These are phyloP conservation scores for Calamus simplicifolius DNA, from an alignment of 176 grass and related monocot genomes.

Conservation along the genomic window DNA sequence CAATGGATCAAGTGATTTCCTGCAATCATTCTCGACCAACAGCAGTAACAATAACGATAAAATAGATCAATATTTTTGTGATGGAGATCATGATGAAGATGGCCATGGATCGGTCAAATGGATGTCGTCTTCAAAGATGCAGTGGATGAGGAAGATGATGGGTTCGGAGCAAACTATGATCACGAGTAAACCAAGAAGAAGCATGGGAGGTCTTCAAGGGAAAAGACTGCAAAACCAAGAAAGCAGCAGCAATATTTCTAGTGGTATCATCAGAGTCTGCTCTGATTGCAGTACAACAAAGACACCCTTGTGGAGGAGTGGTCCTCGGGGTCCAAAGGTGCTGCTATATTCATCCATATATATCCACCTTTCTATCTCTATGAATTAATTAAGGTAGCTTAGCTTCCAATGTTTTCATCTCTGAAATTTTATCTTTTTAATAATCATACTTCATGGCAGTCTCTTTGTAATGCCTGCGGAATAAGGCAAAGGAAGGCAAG, in stretches of 20 bases:
- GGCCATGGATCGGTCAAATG: neutral
- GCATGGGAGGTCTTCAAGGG: neutral
- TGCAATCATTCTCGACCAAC: too few relatives aligned
- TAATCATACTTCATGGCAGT: conserved; percentile 3
- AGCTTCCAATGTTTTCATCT: too few relatives aligned
- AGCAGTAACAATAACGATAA: too few relatives aligned
- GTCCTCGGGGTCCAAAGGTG: conserved; percentile 30
- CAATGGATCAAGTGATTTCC: too few relatives aligned
- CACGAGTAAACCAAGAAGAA: neutral
- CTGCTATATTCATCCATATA: neutral
- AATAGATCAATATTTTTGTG: too few relatives aligned
- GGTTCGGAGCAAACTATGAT: neutral
- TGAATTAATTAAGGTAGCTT: too few relatives aligned
- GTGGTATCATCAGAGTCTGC: conserved; percentile 20
- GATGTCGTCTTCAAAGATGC: conserved; percentile 1
- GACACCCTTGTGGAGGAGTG: conserved; percentile 33
- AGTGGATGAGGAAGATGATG: neutral
- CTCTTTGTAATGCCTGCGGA: conserved; percentile 36
- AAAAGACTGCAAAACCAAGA: neutral
- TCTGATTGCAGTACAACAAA: conserved; percentile 30
- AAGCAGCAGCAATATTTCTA: neutral
- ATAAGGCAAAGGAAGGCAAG: conserved; percentile 36
- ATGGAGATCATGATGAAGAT: neutral
- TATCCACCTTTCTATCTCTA: too few relatives aligned
- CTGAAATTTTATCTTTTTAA: too few relatives aligned